These are phyloP conservation scores for Fusarium torulosum DNA, from an alignment of 2,329 filamentous ascomycete genomes.

Conservation along the genomic window DNA sequence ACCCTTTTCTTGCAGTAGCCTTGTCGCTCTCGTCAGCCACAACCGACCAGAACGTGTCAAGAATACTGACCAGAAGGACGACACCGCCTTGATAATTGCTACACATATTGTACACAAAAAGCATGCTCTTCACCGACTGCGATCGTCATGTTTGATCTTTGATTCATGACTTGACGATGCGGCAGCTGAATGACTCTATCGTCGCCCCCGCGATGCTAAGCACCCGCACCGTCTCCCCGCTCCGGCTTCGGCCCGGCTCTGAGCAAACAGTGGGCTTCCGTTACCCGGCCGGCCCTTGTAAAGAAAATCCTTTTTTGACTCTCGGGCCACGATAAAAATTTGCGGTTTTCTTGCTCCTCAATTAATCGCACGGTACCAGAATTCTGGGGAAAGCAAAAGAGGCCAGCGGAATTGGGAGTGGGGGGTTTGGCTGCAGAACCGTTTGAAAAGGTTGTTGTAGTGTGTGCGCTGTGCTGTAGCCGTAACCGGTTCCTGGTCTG, in stretches of 20 bases:
- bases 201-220: slow-evolving; percentile 33
- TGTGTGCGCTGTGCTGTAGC: background rate
- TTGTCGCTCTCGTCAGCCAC: slow-evolving; percentile 36
- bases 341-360: slow-evolving; percentile 11
- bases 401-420: slow-evolving; percentile 3
- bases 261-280: slow-evolving; percentile 24
- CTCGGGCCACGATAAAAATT: slow-evolving; percentile 13
- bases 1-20: slow-evolving; percentile 12
- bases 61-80: slow-evolving; percentile 10
- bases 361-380: slow-evolving; percentile 35
- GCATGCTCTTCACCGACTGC: slow-evolving; percentile 18
- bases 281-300: slow-evolving; percentile 31
- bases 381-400: slow-evolving; percentile 31
- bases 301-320: slow-evolving; percentile 7
- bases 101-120: background rate
- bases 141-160: slow-evolving; percentile 6
- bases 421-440: slow-evolving; percentile 13
- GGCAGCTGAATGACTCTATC: slow-evolving; percentile 11
- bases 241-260: slow-evolving; percentile 43
- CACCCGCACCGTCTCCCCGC: slow-evolving; percentile 20
- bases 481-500: slow-evolving; percentile 20
- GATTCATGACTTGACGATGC: slow-evolving; percentile 6
- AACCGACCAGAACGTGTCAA: slow-evolving; percentile 19
- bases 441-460: slow-evolving; percentile 3
- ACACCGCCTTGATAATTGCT: slow-evolving; percentile 28